Base-by-base conservation (phyloP, 129 eudicot species). In the Calendula officinalis region DNA sequence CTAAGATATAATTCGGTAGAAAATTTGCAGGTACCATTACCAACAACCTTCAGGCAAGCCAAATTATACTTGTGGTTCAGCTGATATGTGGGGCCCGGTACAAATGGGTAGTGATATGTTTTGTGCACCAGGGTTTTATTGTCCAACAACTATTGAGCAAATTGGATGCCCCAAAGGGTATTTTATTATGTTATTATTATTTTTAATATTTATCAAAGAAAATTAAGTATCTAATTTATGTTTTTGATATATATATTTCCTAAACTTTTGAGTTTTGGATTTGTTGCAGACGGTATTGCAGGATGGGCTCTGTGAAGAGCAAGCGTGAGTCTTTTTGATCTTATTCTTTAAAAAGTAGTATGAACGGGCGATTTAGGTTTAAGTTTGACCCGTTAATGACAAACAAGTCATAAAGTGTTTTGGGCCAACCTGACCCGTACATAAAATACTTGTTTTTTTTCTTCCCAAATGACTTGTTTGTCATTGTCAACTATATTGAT, bases 21-120 rank as follows among this genome's bases (percentile, higher is more conserved):
- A 46, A 62, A 32, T 56, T 81, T 67, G 30, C 94, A 89, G 97
- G 83, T 89, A 89, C 71, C 72, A 68, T 47, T 89, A 89, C 66
- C 90, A 86, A 74, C 77, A 83, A 42, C 97, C 97, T 56, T 85
- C 89, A 50, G 90, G 89, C 38, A 85, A 77, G 73, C 50, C 70
- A 66, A 85, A 85, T 49, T 87, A 88, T 74, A 58, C 87, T 30
- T 89, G 97, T 38, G 97, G 97, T 16, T 89, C 84, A 68, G 97
- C 97, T 36, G 94, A 89, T 71, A 60, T 71, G 64, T 85, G 97
- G 97, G 80, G 80, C 4, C 82, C 82, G 35, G 75, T 78, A 14
- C 36, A 77, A 13, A 63, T 64, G 60, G 77, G 86, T 74, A 74
- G 57, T 11, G 87, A 89, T 34, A 36, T 83, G 60, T 89, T 89